Evolutionary conservation across 1,284 basidiomycete genomes (phyloP).

Genomic region (Ustilago nuda): DNA sequence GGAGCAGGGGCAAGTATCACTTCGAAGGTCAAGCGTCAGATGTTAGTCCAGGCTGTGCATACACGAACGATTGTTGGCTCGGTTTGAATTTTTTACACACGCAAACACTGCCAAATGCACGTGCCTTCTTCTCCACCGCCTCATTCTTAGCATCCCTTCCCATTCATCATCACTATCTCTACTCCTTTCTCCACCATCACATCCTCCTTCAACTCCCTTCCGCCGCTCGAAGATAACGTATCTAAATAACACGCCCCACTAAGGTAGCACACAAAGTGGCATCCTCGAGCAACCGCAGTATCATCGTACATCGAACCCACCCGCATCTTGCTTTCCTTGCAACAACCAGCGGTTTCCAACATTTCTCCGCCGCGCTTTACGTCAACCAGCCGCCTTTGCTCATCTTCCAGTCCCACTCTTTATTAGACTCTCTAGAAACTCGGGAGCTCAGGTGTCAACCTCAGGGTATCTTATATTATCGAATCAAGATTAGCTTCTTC

Average conservation of each 20-base stretch:
- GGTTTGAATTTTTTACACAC: slow-evolving; percentile 1
- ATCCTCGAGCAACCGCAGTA: background rate
- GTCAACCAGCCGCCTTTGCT: background rate
- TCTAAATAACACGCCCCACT: background rate
- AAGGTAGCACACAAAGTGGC: background rate
- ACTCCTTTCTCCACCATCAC: background rate
- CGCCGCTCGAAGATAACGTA: background rate
- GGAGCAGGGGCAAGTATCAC: background rate
- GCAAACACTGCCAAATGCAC: slow-evolving; percentile 8
- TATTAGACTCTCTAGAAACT: background rate
- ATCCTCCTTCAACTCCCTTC: background rate
- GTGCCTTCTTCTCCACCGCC: slow-evolving; percentile 9
- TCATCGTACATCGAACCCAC: background rate
- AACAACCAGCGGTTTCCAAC: background rate
- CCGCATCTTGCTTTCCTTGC: background rate
- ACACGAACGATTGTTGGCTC: background rate
- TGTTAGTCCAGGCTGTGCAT: slow-evolving; percentile 11
- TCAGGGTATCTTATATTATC: background rate
- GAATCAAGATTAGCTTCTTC: no score
- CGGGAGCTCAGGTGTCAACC: background rate
- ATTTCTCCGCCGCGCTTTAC: background rate
- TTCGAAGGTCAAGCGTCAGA: background rate
- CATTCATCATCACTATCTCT: background rate
- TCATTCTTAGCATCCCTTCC: slow-evolving; percentile 1
- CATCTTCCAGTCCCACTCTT: background rate